phyloP scores from a whole-genome alignment of 2,329 filamentous ascomycete genomes.

The Simplicillium aogashimaense region DNA sequence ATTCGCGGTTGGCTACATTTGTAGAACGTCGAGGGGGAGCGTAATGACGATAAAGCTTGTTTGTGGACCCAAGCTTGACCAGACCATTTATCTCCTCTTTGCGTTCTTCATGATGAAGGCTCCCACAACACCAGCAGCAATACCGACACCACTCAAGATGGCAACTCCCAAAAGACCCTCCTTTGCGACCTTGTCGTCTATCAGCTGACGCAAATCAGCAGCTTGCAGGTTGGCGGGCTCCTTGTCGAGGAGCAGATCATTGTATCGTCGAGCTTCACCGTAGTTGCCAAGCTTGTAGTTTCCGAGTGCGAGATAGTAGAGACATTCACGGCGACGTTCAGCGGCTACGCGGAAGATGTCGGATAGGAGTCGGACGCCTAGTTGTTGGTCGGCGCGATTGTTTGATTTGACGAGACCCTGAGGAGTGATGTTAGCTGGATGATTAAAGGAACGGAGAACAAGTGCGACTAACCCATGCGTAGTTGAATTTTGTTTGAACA shows the following conservation, averaged over 20 bases:
- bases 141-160: constrained; percentile 85
- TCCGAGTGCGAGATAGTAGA: constrained; percentile 94
- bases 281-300: constrained; percentile 99
- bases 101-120: constrained; percentile 75
- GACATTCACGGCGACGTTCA: constrained; percentile 90
- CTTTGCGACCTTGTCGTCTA: constrained; percentile 92
- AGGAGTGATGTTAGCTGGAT: constrained; percentile 3
- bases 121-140: constrained; percentile 87
- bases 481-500: constrained; percentile 99
- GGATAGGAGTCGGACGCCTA: constrained; percentile 84
- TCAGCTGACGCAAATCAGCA: constrained; percentile 71
- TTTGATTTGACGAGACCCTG: constrained; percentile 94
- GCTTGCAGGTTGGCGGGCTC: constrained; percentile 90
- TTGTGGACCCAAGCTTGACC: too few species aligned
- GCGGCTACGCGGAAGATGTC: constrained; percentile 93
- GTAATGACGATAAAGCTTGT: too few species aligned
- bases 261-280: constrained; percentile 86
- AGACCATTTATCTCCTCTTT: constrained; percentile 38
- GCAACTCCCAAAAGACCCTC: constrained; percentile 91
- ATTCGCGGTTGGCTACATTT: too few species aligned
- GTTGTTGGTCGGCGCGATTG: constrained; percentile 76
- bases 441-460: constrained; percentile 1
- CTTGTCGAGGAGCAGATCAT: constrained; percentile 82
- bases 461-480: constrained; percentile 68
- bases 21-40: too few species aligned